A percentile compares a stretch with the other conserved stretches of the same genome.
Evolutionary conservation across 1,139 yeast genomes (phyloP).

Genomic region (Wickerhamomyces sp.): DNA sequence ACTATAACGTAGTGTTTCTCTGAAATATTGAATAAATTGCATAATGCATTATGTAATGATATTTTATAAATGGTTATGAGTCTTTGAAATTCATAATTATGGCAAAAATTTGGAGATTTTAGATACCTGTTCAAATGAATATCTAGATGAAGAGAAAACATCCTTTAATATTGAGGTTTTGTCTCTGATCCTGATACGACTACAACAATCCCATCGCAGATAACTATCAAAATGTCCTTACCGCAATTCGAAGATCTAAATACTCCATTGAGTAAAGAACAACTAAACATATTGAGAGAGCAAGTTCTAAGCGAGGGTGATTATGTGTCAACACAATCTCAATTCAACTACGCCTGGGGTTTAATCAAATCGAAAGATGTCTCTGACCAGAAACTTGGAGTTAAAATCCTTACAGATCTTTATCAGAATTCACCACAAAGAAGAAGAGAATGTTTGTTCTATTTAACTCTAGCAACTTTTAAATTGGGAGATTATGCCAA

Average conservation of each 20-base stretch:
- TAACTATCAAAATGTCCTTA: slow-evolving; percentile 1
- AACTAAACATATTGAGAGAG: slow-evolving; percentile 65
- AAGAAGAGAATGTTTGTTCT: slow-evolving; percentile 86
- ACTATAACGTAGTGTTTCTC: too few relatives aligned
- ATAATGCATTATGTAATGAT: too few relatives aligned
- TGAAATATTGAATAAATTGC: too few relatives aligned
- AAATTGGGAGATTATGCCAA: slow-evolving; percentile 84
- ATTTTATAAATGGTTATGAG: too few relatives aligned
- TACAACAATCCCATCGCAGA: too few relatives aligned
- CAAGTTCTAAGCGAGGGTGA: slow-evolving; percentile 84
- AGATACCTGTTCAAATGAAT: too few relatives aligned
- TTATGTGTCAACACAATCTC: slow-evolving; percentile 72
- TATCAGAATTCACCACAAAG: slow-evolving; percentile 77
- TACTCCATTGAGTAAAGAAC: slow-evolving; percentile 68
- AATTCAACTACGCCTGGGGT: slow-evolving; percentile 97
- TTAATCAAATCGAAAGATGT: slow-evolving; percentile 62
- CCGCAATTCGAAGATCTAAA: slow-evolving; percentile 24
- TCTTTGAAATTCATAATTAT: too few relatives aligned
- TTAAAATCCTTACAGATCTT: slow-evolving; percentile 66
- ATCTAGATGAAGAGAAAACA: too few relatives aligned
- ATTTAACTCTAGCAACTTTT: slow-evolving; percentile 81
- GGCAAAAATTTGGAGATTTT: too few relatives aligned
- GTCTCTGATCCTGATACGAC: too few relatives aligned
- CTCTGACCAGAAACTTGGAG: slow-evolving; percentile 72
- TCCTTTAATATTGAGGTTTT: too few relatives aligned